phyloP scores from a whole-genome alignment of 108 stramenopile genomes.

The Epithemia pelagica region DNA sequence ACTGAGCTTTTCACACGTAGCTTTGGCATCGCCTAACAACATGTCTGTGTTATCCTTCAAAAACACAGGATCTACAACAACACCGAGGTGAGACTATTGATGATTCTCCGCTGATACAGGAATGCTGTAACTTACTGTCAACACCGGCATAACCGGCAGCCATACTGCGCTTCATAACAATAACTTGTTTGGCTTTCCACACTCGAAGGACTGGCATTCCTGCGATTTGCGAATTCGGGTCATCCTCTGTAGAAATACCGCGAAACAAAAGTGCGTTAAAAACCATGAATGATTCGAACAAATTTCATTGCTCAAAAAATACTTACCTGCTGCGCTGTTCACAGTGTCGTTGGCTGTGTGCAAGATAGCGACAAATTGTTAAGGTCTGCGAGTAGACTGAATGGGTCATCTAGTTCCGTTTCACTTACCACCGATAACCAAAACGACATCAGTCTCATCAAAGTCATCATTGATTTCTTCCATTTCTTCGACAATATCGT shows the following conservation, averaged over 20 bases:
- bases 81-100: too few species aligned
- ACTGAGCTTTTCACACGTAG: constrained; percentile 84
- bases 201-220: constrained; percentile 97
- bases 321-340: constrained; percentile 4
- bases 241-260: constrained; percentile 76
- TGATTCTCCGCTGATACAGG: too few species aligned
- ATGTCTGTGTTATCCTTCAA: constrained; percentile 97
- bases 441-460: constrained; percentile 79
- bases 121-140: constrained; percentile 66
- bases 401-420: too few species aligned
- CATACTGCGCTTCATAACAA: constrained; percentile 98
- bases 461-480: constrained; percentile 98
- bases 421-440: constrained; percentile 84
- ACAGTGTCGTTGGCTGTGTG: constrained; percentile 92
- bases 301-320: not conserved
- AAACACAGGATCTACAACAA: constrained; percentile 80
- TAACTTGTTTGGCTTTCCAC: constrained; percentile 96
- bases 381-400: too few species aligned
- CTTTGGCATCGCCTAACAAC: constrained; percentile 95
- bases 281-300: not conserved
- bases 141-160: constrained; percentile 98
- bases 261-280: constrained; percentile 23
- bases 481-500: constrained; percentile 98
- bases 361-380: not conserved
- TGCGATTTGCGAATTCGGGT: constrained; percentile 93